Percentiles rank a stretch among this genome's conserved stretches.
Evolutionary conservation across 78 protist species (phyloP).

Genomic region (Cavenderia fasciculata): DNA sequence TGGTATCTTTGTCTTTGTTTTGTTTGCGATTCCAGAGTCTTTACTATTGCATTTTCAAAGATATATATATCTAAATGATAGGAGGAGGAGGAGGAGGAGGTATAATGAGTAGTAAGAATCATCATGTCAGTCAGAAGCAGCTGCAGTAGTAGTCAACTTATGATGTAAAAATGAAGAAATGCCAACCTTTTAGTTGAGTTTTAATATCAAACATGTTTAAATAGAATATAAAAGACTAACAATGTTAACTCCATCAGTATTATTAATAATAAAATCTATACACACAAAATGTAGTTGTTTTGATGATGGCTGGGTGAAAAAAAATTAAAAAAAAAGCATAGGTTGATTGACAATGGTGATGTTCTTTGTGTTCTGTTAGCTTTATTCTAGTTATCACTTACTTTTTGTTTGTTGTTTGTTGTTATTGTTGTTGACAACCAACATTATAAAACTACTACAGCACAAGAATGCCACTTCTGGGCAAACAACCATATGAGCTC

Average conservation of each 20-base stretch:
- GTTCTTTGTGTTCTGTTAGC: not conserved
- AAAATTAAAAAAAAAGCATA: not conserved
- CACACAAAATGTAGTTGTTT: not conserved
- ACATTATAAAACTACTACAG: not conserved
- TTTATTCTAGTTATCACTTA: not conserved
- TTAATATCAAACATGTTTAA: not conserved
- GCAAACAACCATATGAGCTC: constrained; percentile 40
- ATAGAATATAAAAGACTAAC: not conserved
- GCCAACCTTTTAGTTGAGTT: constrained; percentile 20
- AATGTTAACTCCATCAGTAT: not conserved
- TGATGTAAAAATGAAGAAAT: not conserved
- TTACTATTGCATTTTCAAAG: constrained; percentile 4
- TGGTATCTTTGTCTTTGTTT: not conserved
- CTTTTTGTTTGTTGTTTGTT: not conserved
- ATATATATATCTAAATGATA: constrained; percentile 10
- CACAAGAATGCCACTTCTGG: constrained; percentile 40
- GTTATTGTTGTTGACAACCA: not conserved
- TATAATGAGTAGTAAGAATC: not conserved
- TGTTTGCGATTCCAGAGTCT: not conserved
- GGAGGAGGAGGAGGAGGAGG: not conserved
- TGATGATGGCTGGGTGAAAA: not conserved
- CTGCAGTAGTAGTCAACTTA: not conserved
- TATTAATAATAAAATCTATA: not conserved
- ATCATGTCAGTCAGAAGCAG: no score
- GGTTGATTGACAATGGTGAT: not conserved